Conservation (phyloP, 1,284 basidiomycete genomes). For the Baeospora myosura region DNA sequence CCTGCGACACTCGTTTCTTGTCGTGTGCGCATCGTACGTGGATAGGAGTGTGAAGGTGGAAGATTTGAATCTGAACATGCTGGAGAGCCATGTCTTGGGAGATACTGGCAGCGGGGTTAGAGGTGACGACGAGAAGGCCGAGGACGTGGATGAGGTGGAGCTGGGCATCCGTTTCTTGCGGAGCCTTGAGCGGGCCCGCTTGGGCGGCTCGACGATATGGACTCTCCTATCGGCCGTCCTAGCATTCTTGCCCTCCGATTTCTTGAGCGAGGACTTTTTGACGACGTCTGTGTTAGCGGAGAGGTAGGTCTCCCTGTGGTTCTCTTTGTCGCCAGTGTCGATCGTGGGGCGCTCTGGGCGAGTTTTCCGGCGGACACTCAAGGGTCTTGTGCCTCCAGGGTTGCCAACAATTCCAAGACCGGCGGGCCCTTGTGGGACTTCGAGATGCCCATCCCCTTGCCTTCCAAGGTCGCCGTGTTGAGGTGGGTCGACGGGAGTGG, state of each 20-base stretch:
- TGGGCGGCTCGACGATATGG: conserved; percentile 43
- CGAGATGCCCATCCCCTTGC: no score
- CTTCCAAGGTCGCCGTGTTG: neutral
- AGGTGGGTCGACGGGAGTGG: neutral
- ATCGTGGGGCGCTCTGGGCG: conserved; percentile 18
- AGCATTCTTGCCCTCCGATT: conserved; percentile 19
- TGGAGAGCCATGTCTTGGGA: conserved; percentile 81
- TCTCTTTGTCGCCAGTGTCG: conserved; percentile 27
- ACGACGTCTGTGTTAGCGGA: conserved; percentile 14
- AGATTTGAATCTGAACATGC: conserved; percentile 83
- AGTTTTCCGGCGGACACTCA: conserved; percentile 22
- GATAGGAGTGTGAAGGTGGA: conserved; percentile 60
- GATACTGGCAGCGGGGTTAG: conserved; percentile 39
- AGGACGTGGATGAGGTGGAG: conserved; percentile 30
- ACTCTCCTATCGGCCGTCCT: conserved; percentile 27
- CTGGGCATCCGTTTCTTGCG: conserved; percentile 34
- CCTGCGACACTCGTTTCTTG: conserved; percentile 66
- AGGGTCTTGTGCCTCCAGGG: conserved; percentile 19
- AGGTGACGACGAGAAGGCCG: conserved; percentile 21
- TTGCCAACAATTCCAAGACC: neutral
- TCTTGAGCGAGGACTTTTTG: conserved; percentile 39
- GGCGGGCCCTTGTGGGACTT: no score
- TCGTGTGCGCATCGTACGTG: conserved; percentile 57
- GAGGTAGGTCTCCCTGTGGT: conserved; percentile 17
- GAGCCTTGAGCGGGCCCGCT: conserved; percentile 29